A percentile compares a stretch with the other conserved stretches of the same genome.
Evolutionary conservation across 2,329 filamentous ascomycete genomes (phyloP).

Genomic region (Blastomyces emzantsi): DNA sequence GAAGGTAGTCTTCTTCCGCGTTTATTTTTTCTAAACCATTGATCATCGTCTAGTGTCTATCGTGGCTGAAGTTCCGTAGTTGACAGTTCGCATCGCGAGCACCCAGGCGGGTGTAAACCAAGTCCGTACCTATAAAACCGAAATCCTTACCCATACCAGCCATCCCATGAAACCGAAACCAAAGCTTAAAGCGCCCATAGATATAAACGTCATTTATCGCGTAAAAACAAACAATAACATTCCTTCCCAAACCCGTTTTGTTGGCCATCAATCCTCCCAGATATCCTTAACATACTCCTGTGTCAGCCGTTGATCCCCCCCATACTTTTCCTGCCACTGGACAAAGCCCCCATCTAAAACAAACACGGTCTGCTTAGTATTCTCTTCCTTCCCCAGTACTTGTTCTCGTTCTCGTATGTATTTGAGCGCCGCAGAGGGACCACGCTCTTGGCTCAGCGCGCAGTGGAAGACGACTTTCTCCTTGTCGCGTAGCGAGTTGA

Average conservation of each 20-base stretch:
- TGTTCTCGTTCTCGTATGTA: conserved; percentile 58
- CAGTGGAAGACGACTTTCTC: conserved; percentile 91
- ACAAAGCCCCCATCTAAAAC: conserved; percentile 78
- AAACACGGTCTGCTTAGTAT: conserved; percentile 58
- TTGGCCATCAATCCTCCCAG: conserved; percentile 52
- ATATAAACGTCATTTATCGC: not conserved
- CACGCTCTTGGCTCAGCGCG: conserved; percentile 80
- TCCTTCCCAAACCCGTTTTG: not conserved
- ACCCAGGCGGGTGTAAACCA: not conserved
- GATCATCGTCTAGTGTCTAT: not conserved
- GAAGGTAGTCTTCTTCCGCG: not conserved
- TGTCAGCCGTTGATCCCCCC: conserved; percentile 68
- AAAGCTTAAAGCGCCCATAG: conserved; percentile 1
- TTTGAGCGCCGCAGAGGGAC: conserved; percentile 70
- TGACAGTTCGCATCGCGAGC: not conserved
- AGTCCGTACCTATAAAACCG: not conserved
- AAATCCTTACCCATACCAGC: not conserved
- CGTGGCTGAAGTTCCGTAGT: not conserved
- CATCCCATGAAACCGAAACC: not conserved
- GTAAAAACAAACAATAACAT: conserved; percentile 4
- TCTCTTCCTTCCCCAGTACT: conserved; percentile 35
- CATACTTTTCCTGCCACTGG: conserved; percentile 77
- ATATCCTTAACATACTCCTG: conserved; percentile 77
- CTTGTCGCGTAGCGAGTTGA: conserved; percentile 65
- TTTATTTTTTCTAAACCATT: not conserved